Evolutionary conservation across 2,329 filamentous ascomycete genomes (phyloP).

Genomic region (Rhytidhysteron rufulum): DNA sequence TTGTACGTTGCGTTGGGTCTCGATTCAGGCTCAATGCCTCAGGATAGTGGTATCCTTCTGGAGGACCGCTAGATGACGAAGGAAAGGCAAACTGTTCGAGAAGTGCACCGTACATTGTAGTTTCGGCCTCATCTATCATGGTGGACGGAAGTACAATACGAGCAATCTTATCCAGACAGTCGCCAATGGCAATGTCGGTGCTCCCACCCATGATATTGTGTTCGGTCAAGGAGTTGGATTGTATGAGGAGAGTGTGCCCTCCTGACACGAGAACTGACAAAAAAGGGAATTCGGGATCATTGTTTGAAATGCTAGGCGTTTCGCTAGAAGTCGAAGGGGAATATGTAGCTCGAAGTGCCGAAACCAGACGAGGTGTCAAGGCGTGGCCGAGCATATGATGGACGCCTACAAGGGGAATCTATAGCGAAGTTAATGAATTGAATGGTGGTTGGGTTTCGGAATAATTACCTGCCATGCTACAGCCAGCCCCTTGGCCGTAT

Average conservation of each 20-base stretch:
- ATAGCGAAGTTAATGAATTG: too few relatives aligned
- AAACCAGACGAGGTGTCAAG: slow-evolving; percentile 75
- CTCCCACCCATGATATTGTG: slow-evolving; percentile 73
- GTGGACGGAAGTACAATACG: slow-evolving; percentile 66
- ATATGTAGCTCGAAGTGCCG: slow-evolving; percentile 49
- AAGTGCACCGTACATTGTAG: slow-evolving; percentile 74
- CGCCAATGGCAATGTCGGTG: slow-evolving; percentile 81
- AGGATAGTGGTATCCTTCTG: slow-evolving; percentile 32
- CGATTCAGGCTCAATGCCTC: too few relatives aligned
- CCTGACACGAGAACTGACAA: slow-evolving; percentile 86
- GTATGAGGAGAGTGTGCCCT: slow-evolving; percentile 83
- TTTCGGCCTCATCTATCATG: slow-evolving; percentile 51
- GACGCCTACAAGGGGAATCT: slow-evolving; percentile 74
- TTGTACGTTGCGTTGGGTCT: slow-evolving; percentile 44
- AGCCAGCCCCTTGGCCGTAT: slow-evolving; percentile 82
- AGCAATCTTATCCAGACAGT: slow-evolving; percentile 83
- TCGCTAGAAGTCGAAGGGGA: slow-evolving; percentile 5
- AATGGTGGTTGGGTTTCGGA: too few relatives aligned
- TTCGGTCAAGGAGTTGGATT: slow-evolving; percentile 62
- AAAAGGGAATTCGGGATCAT: slow-evolving; percentile 69
- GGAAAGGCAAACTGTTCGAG: slow-evolving; percentile 80
- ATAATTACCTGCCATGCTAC: slow-evolving; percentile 63
- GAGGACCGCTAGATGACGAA: slow-evolving; percentile 12
- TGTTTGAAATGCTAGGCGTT: slow-evolving; percentile 1
- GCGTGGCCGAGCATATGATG: slow-evolving; percentile 99